Percentiles rank a stretch among this genome's conserved stretches.
These are phyloP conservation scores for Suhomyces panamericanus DNA, from an alignment of 1,139 yeast genomes.

Conservation along the genomic window DNA sequence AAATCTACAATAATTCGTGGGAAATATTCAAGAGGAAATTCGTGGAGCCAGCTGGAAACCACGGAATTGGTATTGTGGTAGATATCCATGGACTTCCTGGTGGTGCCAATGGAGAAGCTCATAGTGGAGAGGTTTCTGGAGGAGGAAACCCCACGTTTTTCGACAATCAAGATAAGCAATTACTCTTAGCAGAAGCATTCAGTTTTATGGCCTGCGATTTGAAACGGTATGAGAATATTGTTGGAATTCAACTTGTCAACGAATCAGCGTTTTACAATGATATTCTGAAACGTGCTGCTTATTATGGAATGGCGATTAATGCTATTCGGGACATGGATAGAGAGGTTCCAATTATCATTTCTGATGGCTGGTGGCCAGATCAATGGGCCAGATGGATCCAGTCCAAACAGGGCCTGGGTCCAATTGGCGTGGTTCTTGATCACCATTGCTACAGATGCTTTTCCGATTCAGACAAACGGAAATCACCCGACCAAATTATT, in stretches of 20 bases:
- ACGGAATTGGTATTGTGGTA: conserved; percentile 70
- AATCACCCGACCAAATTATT: conserved; percentile 64
- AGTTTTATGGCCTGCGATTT: conserved; percentile 66
- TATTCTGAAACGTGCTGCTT: conserved; percentile 52
- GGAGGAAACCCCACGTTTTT: conserved; percentile 63
- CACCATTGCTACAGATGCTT: conserved; percentile 87
- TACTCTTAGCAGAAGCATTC: conserved; percentile 51
- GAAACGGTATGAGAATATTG: conserved; percentile 58
- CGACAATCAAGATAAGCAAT: conserved; percentile 46
- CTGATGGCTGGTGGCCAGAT: conserved; percentile 93
- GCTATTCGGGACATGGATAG: conserved; percentile 58
- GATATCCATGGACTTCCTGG: conserved; percentile 92
- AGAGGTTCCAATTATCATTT: conserved; percentile 69
- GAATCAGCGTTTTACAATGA: conserved; percentile 69
- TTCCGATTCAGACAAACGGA: conserved; percentile 67
- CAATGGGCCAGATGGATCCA: conserved; percentile 75
- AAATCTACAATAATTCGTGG: conserved; percentile 77
- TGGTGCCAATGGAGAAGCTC: conserved; percentile 84
- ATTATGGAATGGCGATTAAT: conserved; percentile 67
- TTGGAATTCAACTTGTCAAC: conserved; percentile 82
- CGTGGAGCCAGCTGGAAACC: conserved; percentile 53
- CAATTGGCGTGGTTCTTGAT: conserved; percentile 72
- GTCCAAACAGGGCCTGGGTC: conserved; percentile 36
- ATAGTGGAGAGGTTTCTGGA: conserved; percentile 66
- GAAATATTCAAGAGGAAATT: conserved; percentile 47